Conservation (phyloP, 495 filamentous ascomycete genomes). For the Thermothielavioides terrestris region DNA sequence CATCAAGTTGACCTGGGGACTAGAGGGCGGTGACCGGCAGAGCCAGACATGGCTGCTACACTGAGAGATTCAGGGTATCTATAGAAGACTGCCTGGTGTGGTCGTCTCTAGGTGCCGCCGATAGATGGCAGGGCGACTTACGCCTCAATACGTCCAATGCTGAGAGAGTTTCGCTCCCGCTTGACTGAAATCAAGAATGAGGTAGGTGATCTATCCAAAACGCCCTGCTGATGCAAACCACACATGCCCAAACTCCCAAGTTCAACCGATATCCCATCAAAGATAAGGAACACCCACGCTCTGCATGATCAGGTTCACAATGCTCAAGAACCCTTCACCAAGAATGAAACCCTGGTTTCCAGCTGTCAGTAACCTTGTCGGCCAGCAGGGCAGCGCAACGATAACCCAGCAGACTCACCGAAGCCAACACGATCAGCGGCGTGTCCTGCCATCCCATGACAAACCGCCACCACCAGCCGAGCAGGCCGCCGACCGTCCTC, state of each 20-base stretch:
- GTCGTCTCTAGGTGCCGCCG: background rate
- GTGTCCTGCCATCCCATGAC: constrained; percentile 47
- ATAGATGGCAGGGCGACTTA: too few species aligned
- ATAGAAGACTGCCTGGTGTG: background rate
- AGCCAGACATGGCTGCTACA: constrained; percentile 38
- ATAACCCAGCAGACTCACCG: constrained; percentile 29
- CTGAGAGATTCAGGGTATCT: constrained; percentile 6
- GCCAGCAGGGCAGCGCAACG: background rate
- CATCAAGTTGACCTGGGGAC: constrained; percentile 37
- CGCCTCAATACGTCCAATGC: too few species aligned
- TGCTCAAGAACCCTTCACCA: constrained; percentile 89
- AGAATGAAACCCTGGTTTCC: constrained; percentile 68
- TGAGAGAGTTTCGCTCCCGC: too few species aligned
- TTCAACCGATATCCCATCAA: constrained; percentile 19
- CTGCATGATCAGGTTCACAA: constrained; percentile 79
- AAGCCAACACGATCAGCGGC: constrained; percentile 48
- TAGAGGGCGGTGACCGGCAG: constrained; percentile 21
- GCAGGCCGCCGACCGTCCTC: constrained; percentile 71
- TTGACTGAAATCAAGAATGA: too few species aligned
- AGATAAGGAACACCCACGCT: constrained; percentile 73
- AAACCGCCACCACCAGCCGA: constrained; percentile 73
- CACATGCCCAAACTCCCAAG: background rate
- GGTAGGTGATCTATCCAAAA: background rate
- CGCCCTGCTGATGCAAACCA: background rate
- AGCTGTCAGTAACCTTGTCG: constrained; percentile 8